Conservation (phyloP, 139 green algal species). For the Mesotaenium endlicherianum region DNA sequence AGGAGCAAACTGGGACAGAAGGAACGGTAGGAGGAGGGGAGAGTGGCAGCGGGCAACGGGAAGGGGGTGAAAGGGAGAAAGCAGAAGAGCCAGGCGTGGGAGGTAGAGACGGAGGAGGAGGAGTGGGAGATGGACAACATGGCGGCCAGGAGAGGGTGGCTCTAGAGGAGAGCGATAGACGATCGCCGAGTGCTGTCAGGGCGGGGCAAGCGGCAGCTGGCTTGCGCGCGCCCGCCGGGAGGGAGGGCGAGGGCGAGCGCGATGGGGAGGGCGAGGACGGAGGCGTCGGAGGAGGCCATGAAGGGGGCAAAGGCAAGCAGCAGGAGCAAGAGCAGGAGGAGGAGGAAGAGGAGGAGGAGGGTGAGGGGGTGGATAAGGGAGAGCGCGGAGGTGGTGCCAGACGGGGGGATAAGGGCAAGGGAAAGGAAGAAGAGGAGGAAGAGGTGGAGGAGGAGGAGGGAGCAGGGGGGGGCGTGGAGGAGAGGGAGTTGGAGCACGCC, state of each 20-base stretch:
- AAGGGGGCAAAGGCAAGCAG: background rate
- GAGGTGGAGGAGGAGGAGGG: background rate
- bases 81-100: background rate
- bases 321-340: background rate
- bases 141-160: too few species aligned
- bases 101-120: background rate
- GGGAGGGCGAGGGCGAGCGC: background rate
- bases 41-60: background rate
- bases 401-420: background rate
- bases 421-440: slow-evolving; percentile 4
- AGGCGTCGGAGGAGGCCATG: background rate
- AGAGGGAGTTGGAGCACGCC: slow-evolving; percentile 7
- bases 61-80: background rate
- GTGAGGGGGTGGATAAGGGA: background rate
- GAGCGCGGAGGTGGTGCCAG: background rate
- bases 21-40: background rate
- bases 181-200: too few species aligned
- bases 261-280: background rate
- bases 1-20: background rate
- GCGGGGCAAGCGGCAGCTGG: too few species aligned
- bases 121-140: background rate
- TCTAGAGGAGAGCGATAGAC: too few species aligned
- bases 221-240: too few species aligned
- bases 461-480: background rate
- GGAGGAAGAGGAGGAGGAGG: background rate